A percentile compares a stretch with the other conserved stretches of the same genome.
phyloP scores from a whole-genome alignment of 768 basidiomycete genomes.

The Chlorophyllum brunneum region DNA sequence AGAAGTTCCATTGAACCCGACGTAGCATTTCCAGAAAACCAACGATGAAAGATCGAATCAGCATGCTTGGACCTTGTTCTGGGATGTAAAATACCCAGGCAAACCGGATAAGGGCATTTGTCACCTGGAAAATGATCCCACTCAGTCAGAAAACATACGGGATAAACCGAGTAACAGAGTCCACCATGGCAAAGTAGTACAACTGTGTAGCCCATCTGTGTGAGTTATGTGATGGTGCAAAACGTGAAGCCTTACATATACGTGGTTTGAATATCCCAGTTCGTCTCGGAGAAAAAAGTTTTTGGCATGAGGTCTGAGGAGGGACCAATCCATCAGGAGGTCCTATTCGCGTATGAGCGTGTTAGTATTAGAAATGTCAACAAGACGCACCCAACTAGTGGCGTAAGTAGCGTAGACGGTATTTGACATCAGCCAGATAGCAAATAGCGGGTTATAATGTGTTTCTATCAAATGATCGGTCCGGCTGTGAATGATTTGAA shows the following conservation, averaged over 20 bases:
- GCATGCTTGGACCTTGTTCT: constrained; percentile 36
- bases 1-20: constrained; percentile 90
- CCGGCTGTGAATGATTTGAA: background rate
- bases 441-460: constrained; percentile 47
- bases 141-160: background rate
- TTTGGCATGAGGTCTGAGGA: constrained; percentile 54
- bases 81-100: constrained; percentile 81
- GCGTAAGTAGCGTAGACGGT: constrained; percentile 67
- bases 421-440: constrained; percentile 64
- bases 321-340: constrained; percentile 87
- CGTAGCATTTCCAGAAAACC: constrained; percentile 75
- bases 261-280: constrained; percentile 63
- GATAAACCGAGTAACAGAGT: constrained; percentile 10
- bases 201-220: constrained; percentile 32
- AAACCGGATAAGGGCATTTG: constrained; percentile 76
- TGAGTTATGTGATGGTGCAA: background rate
- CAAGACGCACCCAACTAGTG: constrained; percentile 64
- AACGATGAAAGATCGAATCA: constrained; percentile 61
- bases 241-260: constrained; percentile 48
- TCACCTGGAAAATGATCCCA: constrained; percentile 39
- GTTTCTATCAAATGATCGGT: constrained; percentile 18
- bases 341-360: constrained; percentile 48
- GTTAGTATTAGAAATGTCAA: background rate
- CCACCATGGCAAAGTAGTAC: constrained; percentile 79
- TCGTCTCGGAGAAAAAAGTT: constrained; percentile 70